Evolutionary conservation across 148 eudicot genomes (phyloP).

Genomic region (Polygonum maritimum): DNA sequence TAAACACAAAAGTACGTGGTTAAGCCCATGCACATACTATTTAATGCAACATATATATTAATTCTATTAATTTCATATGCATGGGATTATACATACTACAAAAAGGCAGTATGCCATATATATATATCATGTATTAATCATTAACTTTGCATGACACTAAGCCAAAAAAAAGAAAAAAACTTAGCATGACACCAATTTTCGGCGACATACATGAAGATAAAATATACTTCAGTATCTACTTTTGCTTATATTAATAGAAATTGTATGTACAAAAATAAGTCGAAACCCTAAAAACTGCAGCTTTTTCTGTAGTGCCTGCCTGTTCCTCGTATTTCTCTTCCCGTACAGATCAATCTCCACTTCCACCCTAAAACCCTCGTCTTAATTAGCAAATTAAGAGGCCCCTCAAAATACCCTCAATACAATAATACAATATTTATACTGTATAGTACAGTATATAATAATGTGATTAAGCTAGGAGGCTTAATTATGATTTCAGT

Average conservation of each 20-base stretch:
- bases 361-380: neutral
- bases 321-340: constrained; percentile 4
- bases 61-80: neutral
- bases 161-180: too few species aligned
- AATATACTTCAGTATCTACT: neutral
- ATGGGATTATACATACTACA: neutral
- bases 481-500: neutral
- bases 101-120: too few species aligned
- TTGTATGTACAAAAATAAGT: neutral
- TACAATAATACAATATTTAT: neutral
- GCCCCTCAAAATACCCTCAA: neutral
- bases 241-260: neutral
- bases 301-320: constrained; percentile 9
- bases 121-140: neutral
- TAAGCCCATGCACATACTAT: too few species aligned
- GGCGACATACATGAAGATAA: neutral
- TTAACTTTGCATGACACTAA: neutral
- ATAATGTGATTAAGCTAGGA: too few species aligned
- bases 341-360: neutral
- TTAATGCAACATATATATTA: too few species aligned
- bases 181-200: neutral
- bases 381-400: neutral
- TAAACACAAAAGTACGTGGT: too few species aligned
- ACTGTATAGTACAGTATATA: neutral
- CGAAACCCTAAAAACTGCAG: constrained; percentile 9